These are phyloP conservation scores for Chionographis japonica DNA, from an alignment of 106 monocot species.

Conservation along the genomic window DNA sequence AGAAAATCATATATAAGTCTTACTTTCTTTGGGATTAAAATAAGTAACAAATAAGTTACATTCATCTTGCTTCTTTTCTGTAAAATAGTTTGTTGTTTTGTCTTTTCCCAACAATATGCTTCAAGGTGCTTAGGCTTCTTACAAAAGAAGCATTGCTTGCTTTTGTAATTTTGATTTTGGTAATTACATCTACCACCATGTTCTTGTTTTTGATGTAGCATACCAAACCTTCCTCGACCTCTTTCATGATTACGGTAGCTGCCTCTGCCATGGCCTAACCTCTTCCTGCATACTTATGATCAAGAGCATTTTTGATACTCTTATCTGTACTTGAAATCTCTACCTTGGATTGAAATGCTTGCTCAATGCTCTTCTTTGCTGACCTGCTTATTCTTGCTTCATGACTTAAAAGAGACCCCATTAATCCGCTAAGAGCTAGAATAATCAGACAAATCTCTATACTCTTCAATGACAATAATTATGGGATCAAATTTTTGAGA, in stretches of 20 bases:
- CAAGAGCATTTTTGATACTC: neutral
- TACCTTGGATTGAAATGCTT: conserved; percentile 4
- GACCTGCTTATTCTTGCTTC: neutral
- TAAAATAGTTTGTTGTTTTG: too few species aligned
- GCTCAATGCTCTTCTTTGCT: neutral
- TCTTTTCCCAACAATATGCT: too few species aligned
- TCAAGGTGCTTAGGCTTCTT: too few species aligned
- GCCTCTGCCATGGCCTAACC: conserved; percentile 4
- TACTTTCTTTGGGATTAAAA: too few species aligned
- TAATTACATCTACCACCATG: too few species aligned
- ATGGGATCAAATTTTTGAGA: conserved; percentile 8
- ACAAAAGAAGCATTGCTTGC: too few species aligned
- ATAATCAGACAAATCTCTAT: conserved; percentile 3
- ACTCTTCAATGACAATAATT: conserved; percentile 5
- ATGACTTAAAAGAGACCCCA: neutral
- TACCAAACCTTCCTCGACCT: too few species aligned
- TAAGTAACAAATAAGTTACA: too few species aligned
- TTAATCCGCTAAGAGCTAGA: neutral
- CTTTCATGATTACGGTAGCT: conserved; percentile 2
- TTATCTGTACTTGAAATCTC: neutral
- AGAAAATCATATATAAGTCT: too few species aligned
- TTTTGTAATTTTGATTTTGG: too few species aligned
- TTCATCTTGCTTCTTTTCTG: too few species aligned
- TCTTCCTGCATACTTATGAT: neutral
- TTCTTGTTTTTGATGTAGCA: too few species aligned